A percentile compares a stretch with the other conserved stretches of the same genome.
Conservation (phyloP, 805 yeast species). For the Monosporozyma unispora region DNA sequence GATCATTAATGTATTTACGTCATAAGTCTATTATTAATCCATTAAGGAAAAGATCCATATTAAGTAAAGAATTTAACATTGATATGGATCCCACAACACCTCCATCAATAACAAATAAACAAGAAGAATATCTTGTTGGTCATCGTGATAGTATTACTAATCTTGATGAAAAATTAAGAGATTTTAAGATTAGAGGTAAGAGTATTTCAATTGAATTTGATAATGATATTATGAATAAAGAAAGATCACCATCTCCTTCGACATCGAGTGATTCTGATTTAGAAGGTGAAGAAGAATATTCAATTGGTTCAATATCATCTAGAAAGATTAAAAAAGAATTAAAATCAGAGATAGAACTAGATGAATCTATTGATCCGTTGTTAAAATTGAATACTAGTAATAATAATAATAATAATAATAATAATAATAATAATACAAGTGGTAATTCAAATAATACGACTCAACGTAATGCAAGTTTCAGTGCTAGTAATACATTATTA, state of each 20-base stretch:
- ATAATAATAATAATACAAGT: no score
- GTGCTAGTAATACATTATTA: background rate
- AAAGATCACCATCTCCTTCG: background rate
- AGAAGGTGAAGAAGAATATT: conserved; percentile 17
- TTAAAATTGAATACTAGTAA: conserved; percentile 6
- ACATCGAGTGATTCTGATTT: conserved; percentile 21
- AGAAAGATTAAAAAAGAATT: conserved; percentile 17
- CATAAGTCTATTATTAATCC: conserved; percentile 1
- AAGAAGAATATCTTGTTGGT: background rate
- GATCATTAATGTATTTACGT: conserved; percentile 13
- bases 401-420: no score
- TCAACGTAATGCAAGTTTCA: background rate
- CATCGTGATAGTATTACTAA: background rate
- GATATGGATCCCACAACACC: background rate
- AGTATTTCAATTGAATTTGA: background rate
- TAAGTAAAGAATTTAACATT: conserved; percentile 17
- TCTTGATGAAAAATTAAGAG: conserved; percentile 1
- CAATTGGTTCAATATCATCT: conserved; percentile 23
- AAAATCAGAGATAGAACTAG: conserved; percentile 17
- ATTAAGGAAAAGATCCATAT: conserved; percentile 17
- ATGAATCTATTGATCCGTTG: conserved; percentile 27
- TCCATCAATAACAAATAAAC: background rate
- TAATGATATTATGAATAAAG: no score
- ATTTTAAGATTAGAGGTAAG: background rate
- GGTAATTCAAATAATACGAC: background rate